Conservation (phyloP, 2,329 filamentous ascomycete genomes). For the Claviceps arundinis region DNA sequence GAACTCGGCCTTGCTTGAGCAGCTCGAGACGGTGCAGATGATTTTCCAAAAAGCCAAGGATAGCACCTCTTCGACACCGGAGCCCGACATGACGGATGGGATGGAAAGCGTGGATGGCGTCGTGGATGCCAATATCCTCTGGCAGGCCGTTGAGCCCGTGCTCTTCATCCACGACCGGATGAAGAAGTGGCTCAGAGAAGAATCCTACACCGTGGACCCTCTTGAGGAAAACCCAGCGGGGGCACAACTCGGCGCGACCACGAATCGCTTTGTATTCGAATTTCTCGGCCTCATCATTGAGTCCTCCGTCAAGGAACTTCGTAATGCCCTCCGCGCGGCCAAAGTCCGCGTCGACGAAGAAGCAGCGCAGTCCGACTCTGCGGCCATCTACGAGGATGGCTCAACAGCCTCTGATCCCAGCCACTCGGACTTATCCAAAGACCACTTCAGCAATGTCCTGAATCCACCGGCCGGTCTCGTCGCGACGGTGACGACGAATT, state of each 20-base stretch:
- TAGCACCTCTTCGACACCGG: conserved; percentile 5
- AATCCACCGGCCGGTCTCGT: conserved; percentile 16
- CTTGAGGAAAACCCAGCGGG: conserved; percentile 8
- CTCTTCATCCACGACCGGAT: conserved; percentile 43
- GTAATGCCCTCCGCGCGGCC: conserved; percentile 49
- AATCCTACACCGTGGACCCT: conserved; percentile 32
- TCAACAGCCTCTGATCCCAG: conserved; percentile 59
- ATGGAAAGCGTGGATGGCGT: conserved; percentile 1
- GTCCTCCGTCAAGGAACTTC: conserved; percentile 73
- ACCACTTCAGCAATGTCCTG: conserved; percentile 63
- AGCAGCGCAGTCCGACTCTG: conserved; percentile 38
- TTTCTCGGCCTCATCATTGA: conserved; percentile 77
- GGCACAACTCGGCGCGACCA: conserved; percentile 45
- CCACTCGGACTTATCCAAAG: conserved; percentile 66
- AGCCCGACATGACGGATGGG: conserved; percentile 6
- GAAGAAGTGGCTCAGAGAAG: conserved; percentile 48
- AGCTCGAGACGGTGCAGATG: conserved; percentile 14
- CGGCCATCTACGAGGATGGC: conserved; percentile 55
- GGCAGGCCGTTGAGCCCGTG: conserved; percentile 71
- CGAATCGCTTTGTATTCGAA: conserved; percentile 80
- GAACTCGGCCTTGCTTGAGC: conserved; percentile 11
- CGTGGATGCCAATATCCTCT: conserved; percentile 37
- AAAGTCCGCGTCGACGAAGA: conserved; percentile 17
- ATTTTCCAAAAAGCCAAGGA: conserved; percentile 15
- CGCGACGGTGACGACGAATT: conserved; percentile 17